Evolutionary conservation across 495 filamentous ascomycete genomes (phyloP).

Genomic region (Poronia punctata): DNA sequence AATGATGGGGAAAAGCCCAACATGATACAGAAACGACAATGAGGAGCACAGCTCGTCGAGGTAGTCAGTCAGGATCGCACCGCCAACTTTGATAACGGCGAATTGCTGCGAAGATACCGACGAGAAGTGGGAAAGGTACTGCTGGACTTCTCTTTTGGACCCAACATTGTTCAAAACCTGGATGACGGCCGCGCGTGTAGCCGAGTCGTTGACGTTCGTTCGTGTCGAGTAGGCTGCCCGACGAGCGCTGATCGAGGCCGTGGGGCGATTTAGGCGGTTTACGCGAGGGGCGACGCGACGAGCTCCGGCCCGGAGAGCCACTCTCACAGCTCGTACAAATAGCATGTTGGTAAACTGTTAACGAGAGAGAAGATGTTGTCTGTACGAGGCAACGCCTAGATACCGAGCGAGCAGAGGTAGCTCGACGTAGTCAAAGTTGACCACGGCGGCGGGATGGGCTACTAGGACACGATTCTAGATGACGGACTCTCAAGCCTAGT

Average conservation of each 20-base stretch:
- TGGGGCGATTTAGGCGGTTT: not conserved
- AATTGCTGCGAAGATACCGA: slow-evolving; percentile 97
- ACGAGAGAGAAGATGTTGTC: not conserved
- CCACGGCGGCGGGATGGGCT: slow-evolving; percentile 1
- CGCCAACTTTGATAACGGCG: slow-evolving; percentile 97
- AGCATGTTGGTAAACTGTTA: slow-evolving; percentile 1
- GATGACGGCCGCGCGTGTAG: slow-evolving; percentile 81
- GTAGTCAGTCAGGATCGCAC: slow-evolving; percentile 94
- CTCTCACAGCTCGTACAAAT: slow-evolving; percentile 6
- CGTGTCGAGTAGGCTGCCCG: slow-evolving; percentile 26
- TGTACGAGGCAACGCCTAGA: not conserved
- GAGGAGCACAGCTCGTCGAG: slow-evolving; percentile 81
- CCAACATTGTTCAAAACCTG: slow-evolving; percentile 94
- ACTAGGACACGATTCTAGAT: too few species aligned
- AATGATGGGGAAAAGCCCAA: slow-evolving; percentile 92
- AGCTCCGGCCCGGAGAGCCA: slow-evolving; percentile 6
- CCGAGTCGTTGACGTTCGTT: slow-evolving; percentile 32
- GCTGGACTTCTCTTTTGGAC: slow-evolving; percentile 94
- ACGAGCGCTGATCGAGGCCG: not conserved
- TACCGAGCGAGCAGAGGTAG: not conserved
- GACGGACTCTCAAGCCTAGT: too few species aligned
- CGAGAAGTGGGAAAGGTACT: slow-evolving; percentile 96
- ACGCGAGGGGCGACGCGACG: slow-evolving; percentile 6
- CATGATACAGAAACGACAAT: slow-evolving; percentile 87
- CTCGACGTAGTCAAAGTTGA: not conserved